Conservation (phyloP, 768 basidiomycete species). For the Mycena leptocephala region DNA sequence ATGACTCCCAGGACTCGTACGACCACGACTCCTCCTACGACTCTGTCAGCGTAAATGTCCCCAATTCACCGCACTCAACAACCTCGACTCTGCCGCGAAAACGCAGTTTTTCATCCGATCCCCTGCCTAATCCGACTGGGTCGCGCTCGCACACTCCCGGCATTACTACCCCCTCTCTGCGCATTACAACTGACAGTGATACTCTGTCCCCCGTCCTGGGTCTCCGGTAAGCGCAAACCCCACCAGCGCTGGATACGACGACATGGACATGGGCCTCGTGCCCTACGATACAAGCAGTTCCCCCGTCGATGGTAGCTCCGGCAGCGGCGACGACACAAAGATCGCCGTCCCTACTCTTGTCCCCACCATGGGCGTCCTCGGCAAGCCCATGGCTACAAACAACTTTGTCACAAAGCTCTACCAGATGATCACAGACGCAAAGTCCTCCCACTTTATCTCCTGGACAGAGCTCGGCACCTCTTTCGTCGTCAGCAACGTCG, state of each 20-base stretch:
- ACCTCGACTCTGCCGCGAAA: slow-evolving; percentile 76
- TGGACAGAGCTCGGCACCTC: slow-evolving; percentile 90
- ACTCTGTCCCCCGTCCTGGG: slow-evolving; percentile 43
- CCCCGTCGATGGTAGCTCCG: slow-evolving; percentile 66
- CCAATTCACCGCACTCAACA: slow-evolving; percentile 65
- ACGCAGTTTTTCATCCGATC: slow-evolving; percentile 73
- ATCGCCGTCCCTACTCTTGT: slow-evolving; percentile 37
- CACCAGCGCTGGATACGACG: slow-evolving; percentile 64
- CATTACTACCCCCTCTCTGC: slow-evolving; percentile 38
- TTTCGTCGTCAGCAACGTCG: slow-evolving; percentile 89
- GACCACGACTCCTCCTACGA: slow-evolving; percentile 49
- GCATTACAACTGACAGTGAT: slow-evolving; percentile 57
- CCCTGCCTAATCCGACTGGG: slow-evolving; percentile 38
- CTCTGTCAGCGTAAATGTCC: slow-evolving; percentile 47
- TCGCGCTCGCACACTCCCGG: slow-evolving; percentile 36
- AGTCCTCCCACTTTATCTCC: slow-evolving; percentile 83
- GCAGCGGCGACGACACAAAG: slow-evolving; percentile 47
- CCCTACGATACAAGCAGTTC: slow-evolving; percentile 47
- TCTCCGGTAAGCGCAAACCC: slow-evolving; percentile 39
- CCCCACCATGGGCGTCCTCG: slow-evolving; percentile 68
- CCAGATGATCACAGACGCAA: slow-evolving; percentile 91
- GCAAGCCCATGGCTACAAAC: slow-evolving; percentile 80
- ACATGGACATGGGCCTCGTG: slow-evolving; percentile 67
- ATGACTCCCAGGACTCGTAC: slow-evolving; percentile 42
- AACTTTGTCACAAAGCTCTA: slow-evolving; percentile 94